Conservation (phyloP, 805 yeast genomes). For the Myxozyma vanderwaltii region DNA sequence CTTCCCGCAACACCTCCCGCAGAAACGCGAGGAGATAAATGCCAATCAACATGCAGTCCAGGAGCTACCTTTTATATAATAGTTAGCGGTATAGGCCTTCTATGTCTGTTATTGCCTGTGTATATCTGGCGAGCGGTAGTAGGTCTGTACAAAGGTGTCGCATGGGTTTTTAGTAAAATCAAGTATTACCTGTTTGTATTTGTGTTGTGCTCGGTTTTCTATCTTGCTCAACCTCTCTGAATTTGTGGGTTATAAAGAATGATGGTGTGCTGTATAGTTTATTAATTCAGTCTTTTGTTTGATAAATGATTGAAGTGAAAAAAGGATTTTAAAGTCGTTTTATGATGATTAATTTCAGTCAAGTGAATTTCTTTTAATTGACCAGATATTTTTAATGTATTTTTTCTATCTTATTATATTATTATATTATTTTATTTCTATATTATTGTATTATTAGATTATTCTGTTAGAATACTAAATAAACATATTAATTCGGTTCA, state of each 20-base stretch:
- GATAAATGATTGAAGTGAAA: no score
- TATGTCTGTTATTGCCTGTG: not conserved
- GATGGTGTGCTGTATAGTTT: not conserved
- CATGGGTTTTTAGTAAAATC: not conserved
- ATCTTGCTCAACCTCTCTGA: not conserved
- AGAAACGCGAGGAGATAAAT: not conserved
- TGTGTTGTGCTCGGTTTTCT: conserved; percentile 13
- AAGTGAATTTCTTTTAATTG: no score
- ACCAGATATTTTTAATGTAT: no score
- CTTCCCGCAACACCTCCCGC: not conserved
- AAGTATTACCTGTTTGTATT: conserved; percentile 6
- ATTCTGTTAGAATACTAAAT: no score
- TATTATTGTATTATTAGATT: no score
- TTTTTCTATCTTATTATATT: no score
- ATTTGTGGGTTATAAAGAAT: not conserved
- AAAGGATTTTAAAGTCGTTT: no score
- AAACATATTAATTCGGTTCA: no score
- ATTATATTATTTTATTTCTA: no score
- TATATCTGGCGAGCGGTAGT: not conserved
- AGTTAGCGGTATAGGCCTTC: conserved; percentile 1
- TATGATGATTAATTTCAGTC: no score
- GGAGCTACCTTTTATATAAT: conserved; percentile 1
- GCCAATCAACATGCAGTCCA: not conserved
- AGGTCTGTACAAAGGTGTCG: not conserved
- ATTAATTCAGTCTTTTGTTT: not conserved